Percentiles rank a stretch among this genome's conserved stretches.
These are phyloP conservation scores for Polytrichum formosum DNA, from an alignment of 225 moss, liverwort and hornwort species.

Conservation along the genomic window DNA sequence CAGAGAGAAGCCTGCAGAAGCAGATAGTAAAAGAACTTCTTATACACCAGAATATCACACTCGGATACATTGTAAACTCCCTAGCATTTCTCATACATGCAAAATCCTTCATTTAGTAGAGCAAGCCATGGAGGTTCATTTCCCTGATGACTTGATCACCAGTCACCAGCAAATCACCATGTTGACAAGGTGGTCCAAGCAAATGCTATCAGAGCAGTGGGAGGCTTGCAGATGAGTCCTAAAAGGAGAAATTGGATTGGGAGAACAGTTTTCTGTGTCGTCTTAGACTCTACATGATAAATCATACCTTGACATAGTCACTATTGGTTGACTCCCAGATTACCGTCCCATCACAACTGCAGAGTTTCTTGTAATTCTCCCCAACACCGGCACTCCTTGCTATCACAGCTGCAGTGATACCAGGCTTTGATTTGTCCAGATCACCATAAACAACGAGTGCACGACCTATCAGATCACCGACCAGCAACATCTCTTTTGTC, in stretches of 20 bases:
- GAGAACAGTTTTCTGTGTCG: not conserved
- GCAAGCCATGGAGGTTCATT: no score
- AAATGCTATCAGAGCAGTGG: not conserved
- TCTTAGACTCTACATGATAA: not conserved
- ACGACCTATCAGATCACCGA: constrained; percentile 83
- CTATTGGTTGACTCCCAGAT: constrained; percentile 85
- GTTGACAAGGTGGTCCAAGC: no score
- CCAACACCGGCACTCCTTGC: constrained; percentile 93
- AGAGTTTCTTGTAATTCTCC: constrained; percentile 91
- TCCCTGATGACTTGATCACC: no score
- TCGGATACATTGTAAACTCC: not conserved
- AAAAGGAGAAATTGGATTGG: not conserved
- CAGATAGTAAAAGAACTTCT: not conserved
- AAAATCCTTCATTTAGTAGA: not conserved
- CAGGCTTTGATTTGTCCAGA: constrained; percentile 61
- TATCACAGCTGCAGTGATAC: constrained; percentile 78
- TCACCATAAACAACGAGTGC: constrained; percentile 76
- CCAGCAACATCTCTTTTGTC: constrained; percentile 59
- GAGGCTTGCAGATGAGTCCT: not conserved
- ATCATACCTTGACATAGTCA: constrained; percentile 36
- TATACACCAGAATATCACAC: not conserved
- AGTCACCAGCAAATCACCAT: no score
- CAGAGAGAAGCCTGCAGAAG: constrained; percentile 1
- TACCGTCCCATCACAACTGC: constrained; percentile 89
- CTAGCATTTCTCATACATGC: not conserved